Percentiles rank a stretch among this genome's conserved stretches.
Evolutionary conservation across 2,329 filamentous ascomycete genomes (phyloP).

Genomic region (Diplocarpon mali): DNA sequence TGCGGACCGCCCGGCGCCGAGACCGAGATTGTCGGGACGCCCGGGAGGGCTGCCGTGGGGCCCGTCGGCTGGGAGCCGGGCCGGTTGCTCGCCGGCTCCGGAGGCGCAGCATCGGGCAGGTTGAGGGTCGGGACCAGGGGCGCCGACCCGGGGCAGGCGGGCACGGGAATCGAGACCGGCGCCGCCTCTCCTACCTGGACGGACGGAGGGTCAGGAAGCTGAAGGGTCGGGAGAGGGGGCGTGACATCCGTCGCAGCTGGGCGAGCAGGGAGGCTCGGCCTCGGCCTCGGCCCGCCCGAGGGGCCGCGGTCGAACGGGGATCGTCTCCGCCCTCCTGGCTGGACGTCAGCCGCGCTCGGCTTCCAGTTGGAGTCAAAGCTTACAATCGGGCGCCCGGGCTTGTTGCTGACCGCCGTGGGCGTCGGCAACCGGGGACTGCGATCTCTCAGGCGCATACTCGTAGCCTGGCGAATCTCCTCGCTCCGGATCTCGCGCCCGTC

Average conservation of each 20-base stretch:
- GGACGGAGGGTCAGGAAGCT: constrained; percentile 32
- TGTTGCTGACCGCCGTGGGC: constrained; percentile 84
- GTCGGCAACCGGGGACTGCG: constrained; percentile 79
- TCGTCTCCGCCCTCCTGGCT: constrained; percentile 38
- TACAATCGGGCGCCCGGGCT: constrained; percentile 84
- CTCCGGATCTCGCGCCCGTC: constrained; percentile 74
- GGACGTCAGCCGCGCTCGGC: constrained; percentile 54
- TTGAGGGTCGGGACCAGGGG: constrained; percentile 2
- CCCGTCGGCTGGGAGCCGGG: constrained; percentile 7
- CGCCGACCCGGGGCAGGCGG: too few relatives aligned
- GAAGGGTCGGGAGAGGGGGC: constrained; percentile 29
- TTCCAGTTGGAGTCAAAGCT: constrained; percentile 86
- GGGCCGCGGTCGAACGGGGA: constrained; percentile 21
- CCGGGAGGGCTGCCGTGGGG: constrained; percentile 16
- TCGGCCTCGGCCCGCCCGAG: constrained; percentile 17
- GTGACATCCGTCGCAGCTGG: constrained; percentile 22
- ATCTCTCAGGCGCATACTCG: constrained; percentile 78
- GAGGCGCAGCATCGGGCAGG: constrained; percentile 18
- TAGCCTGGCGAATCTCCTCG: constrained; percentile 82
- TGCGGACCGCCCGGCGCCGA: constrained; percentile 28
- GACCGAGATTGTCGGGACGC: constrained; percentile 19
- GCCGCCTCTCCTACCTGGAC: constrained; percentile 33
- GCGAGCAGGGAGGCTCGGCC: constrained; percentile 20
- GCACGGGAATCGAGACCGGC: constrained; percentile 37
- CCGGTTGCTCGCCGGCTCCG: constrained; percentile 12